Base-by-base conservation (phyloP, 2,329 filamentous ascomycete genomes). In the Penicillium palitans region DNA sequence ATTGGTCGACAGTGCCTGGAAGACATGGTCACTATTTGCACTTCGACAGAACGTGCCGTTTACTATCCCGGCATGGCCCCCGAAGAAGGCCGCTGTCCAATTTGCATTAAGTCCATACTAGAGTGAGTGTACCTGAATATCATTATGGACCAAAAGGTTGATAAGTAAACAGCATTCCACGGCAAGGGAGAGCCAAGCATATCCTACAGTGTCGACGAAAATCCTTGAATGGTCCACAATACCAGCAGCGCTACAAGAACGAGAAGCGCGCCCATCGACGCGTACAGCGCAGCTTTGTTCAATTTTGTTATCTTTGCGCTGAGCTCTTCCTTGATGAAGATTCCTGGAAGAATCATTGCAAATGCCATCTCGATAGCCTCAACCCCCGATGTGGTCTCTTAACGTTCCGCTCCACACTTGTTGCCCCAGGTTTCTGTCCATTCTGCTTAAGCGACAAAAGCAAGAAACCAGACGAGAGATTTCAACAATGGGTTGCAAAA, bases 11-110 rank as follows among this genome's bases (percentile, higher is more conserved):
- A 64, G 45, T 69, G 55, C 25, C 42, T 69, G 8, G 35, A 60
- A 8, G 62, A 69, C 42, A 64, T 67, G 33, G 54, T 65, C 6
- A 44, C 52, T 27, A 53, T 67, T 21, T 66, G 42, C n/a, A 65
- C 6, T 10, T 62, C 54, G 49, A 52, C 0, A 33, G 49, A 52
- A 33, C 9, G 9, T 33, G 4, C 27, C 2, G 3, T 44, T 42
- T 52, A 52, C 49, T 52, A 52, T 24, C 49, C 39, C 1, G 6
- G n/a, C 0, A 42, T 52, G 1, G 12, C n/a, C 12, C 60, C 55
- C 10, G 24, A 35, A 3, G 42, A 55, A 8, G 53, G 50, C 33
- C 1, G 13, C 3, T 63, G 6, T 54, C 35, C 1, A 37, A 37
- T 37, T 1, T 37, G 1, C 3, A 37, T 4, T 0, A 37, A 37